Conservation (phyloP, 176 grass and related monocot genomes). For the Secale cereale region DNA sequence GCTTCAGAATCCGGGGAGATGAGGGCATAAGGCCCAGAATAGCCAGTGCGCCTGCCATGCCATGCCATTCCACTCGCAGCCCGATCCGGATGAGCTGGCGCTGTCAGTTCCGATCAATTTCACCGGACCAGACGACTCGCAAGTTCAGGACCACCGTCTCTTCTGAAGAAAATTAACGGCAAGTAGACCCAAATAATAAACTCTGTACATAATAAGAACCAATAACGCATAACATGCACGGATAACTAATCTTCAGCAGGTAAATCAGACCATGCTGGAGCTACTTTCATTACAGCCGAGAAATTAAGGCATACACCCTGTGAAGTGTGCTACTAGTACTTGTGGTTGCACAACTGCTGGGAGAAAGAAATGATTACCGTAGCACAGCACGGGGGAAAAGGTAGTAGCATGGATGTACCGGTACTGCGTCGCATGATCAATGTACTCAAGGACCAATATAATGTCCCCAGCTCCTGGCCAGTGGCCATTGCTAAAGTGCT, state of each 20-base stretch:
- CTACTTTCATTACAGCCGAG: neutral
- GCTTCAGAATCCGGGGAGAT: neutral
- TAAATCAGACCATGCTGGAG: neutral
- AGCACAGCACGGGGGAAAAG: neutral
- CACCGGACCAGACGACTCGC: neutral
- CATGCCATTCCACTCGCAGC: neutral
- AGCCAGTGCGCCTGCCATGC: neutral
- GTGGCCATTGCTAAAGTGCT: neutral
- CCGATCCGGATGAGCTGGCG: slow-evolving; percentile 6
- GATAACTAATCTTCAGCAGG: neutral
- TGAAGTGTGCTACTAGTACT: neutral
- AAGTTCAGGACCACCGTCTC: neutral
- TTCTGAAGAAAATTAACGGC: neutral
- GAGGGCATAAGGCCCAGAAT: neutral
- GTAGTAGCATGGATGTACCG: neutral
- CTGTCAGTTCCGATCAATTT: neutral
- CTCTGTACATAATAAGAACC: no score
- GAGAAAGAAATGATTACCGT: neutral
- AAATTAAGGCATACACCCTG: neutral
- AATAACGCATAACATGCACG: neutral
- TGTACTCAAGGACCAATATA: neutral
- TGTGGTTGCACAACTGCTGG: neutral
- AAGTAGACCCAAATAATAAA: neutral
- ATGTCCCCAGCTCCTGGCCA: neutral
- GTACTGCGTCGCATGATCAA: neutral